Conservation (phyloP, 805 yeast species). For the Candida verbasci region DNA sequence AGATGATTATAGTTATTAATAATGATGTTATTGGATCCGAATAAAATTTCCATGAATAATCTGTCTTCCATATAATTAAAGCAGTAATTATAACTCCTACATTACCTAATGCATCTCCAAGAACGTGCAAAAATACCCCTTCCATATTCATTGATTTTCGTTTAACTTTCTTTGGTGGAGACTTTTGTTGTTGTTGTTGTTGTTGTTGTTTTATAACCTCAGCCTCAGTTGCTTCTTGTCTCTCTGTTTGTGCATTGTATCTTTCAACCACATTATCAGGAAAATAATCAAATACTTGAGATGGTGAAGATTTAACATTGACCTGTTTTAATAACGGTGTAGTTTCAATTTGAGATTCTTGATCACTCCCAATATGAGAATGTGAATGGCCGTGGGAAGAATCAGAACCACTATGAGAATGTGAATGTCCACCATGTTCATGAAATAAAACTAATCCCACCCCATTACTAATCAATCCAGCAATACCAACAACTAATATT, state of each 20-base stretch:
- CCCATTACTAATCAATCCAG: slow-evolving; percentile 79
- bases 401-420: slow-evolving; percentile 17
- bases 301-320: slow-evolving; percentile 3
- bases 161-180: slow-evolving; percentile 16
- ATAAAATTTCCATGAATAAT: slow-evolving; percentile 81
- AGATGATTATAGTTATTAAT: slow-evolving; percentile 80
- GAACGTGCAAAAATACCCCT: slow-evolving; percentile 91
- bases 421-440: slow-evolving; percentile 55
- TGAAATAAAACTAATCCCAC: slow-evolving; percentile 85
- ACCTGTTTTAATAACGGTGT: slow-evolving; percentile 5
- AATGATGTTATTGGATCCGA: slow-evolving; percentile 85
- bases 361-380: slow-evolving; percentile 13
- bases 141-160: slow-evolving; percentile 87
- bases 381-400: slow-evolving; percentile 30
- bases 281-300: slow-evolving; percentile 32
- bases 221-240: slow-evolving; percentile 6
- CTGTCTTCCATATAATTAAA: slow-evolving; percentile 88
- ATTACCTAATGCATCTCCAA: slow-evolving; percentile 96
- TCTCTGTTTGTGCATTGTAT: slow-evolving; percentile 27
- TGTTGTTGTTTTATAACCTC: too few relatives aligned
- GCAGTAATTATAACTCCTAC: slow-evolving; percentile 91
- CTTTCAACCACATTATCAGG: slow-evolving; percentile 46
- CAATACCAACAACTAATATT: slow-evolving; percentile 74
- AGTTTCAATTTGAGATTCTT: slow-evolving; percentile 3
- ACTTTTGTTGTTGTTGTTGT: background rate